These are phyloP conservation scores for Pseudogymnoascus sp. DNA, from an alignment of 2,329 filamentous ascomycete species.

Conservation along the genomic window DNA sequence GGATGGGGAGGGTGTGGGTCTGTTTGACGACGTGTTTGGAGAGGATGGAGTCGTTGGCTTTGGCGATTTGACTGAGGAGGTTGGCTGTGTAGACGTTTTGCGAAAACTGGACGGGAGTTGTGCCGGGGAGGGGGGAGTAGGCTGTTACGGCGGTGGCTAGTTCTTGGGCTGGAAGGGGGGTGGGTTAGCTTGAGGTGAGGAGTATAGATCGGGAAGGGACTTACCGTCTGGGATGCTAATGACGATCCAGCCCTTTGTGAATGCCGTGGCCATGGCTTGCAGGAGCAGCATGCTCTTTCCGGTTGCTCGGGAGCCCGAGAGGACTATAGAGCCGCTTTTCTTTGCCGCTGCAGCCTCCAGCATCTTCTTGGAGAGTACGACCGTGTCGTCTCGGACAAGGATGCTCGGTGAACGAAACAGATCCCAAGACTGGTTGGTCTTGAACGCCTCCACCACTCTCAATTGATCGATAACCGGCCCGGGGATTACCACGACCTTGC, in stretches of 20 bases:
- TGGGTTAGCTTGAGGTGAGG: slow-evolving; percentile 8
- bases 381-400: slow-evolving; percentile 69
- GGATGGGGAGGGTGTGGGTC: slow-evolving; percentile 50
- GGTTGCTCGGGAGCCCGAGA: slow-evolving; percentile 63
- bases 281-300: slow-evolving; percentile 84
- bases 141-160: slow-evolving; percentile 71
- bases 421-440: slow-evolving; percentile 78
- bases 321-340: slow-evolving; percentile 52
- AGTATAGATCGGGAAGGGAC: slow-evolving; percentile 19
- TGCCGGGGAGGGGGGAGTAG: slow-evolving; percentile 61
- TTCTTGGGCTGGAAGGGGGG: slow-evolving; percentile 55
- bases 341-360: slow-evolving; percentile 44
- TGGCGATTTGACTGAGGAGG: slow-evolving; percentile 62
- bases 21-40: slow-evolving; percentile 38
- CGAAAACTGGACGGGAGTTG: slow-evolving; percentile 53
- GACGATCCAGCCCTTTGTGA: slow-evolving; percentile 80
- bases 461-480: slow-evolving; percentile 67
- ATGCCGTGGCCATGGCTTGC: slow-evolving; percentile 73
- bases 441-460: slow-evolving; percentile 81
- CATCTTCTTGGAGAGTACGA: slow-evolving; percentile 58
- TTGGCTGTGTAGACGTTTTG: slow-evolving; percentile 71
- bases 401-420: slow-evolving; percentile 76
- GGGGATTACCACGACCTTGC: slow-evolving; percentile 61
- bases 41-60: slow-evolving; percentile 63
- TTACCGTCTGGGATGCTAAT: slow-evolving; percentile 82